Conservation (phyloP, 2,329 filamentous ascomycete genomes). For the Aspergillus floridensis region DNA sequence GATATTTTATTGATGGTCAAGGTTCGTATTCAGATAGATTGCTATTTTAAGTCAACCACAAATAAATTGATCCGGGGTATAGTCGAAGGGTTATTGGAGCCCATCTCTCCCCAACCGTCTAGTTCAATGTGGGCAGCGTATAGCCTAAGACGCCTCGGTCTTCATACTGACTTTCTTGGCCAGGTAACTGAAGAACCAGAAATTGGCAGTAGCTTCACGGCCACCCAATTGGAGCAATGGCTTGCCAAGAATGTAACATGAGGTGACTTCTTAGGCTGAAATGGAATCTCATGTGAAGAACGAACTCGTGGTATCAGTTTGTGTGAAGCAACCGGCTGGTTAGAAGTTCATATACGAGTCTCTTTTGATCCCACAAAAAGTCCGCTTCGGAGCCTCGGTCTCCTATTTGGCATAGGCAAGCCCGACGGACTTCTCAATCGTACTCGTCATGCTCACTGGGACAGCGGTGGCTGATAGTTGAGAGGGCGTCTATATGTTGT, state of each 20-base stretch:
- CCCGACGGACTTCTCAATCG: not conserved
- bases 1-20: constrained; percentile 83
- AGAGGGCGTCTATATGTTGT: constrained; percentile 65
- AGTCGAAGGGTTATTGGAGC: constrained; percentile 71
- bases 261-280: constrained; percentile 10
- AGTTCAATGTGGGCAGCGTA: constrained; percentile 64
- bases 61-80: constrained; percentile 19
- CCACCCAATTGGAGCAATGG: constrained; percentile 83
- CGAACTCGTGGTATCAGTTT: constrained; percentile 19
- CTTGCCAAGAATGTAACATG: constrained; percentile 63
- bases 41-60: constrained; percentile 1
- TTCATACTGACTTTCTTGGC: constrained; percentile 23
- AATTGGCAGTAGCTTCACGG: constrained; percentile 74
- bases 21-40: constrained; percentile 42
- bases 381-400: not conserved
- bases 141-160: constrained; percentile 1
- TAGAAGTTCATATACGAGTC: constrained; percentile 1
- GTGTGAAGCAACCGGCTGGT: constrained; percentile 14
- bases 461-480: constrained; percentile 71
- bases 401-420: constrained; percentile 1
- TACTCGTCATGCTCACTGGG: constrained; percentile 28
- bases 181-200: constrained; percentile 70
- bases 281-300: constrained; percentile 10
- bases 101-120: constrained; percentile 86
- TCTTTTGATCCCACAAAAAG: not conserved